phyloP scores from a whole-genome alignment of 257 asterid genomes.

The Solanum habrochaites region DNA sequence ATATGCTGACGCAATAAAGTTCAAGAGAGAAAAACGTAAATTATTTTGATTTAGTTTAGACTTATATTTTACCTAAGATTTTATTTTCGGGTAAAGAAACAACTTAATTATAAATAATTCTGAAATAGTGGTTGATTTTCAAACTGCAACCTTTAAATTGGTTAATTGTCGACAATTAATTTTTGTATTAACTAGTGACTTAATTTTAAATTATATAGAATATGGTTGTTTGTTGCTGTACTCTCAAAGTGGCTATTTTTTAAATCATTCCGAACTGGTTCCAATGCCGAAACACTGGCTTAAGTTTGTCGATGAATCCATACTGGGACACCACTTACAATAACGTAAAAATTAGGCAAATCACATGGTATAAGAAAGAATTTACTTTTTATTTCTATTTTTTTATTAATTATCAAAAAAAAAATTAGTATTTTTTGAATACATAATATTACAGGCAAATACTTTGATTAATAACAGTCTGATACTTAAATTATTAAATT shows the following conservation, averaged over 20 bases:
- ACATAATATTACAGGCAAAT: no score
- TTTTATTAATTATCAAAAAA: no score
- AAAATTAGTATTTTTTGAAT: no score
- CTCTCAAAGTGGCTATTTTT: not conserved
- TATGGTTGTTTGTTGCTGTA: not conserved
- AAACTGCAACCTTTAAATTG: not conserved
- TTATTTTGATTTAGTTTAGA: not conserved
- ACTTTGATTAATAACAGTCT: no score
- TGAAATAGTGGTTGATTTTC: not conserved
- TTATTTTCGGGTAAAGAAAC: not conserved
- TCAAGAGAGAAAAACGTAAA: not conserved
- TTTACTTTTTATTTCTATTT: no score
- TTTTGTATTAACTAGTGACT: not conserved
- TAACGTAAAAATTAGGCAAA: no score
- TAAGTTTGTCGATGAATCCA: not conserved
- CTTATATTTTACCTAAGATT: not conserved
- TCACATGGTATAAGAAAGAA: no score
- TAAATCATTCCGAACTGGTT: not conserved
- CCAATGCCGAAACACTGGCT: not conserved
- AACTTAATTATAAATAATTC: not conserved
- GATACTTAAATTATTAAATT: no score
- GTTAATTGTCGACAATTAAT: not conserved
- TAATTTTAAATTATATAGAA: not conserved
- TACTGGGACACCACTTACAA: no score
- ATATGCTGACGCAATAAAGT: not conserved